phyloP scores from a whole-genome alignment of 1,284 basidiomycete species.

The Cryptococcus sp. region DNA sequence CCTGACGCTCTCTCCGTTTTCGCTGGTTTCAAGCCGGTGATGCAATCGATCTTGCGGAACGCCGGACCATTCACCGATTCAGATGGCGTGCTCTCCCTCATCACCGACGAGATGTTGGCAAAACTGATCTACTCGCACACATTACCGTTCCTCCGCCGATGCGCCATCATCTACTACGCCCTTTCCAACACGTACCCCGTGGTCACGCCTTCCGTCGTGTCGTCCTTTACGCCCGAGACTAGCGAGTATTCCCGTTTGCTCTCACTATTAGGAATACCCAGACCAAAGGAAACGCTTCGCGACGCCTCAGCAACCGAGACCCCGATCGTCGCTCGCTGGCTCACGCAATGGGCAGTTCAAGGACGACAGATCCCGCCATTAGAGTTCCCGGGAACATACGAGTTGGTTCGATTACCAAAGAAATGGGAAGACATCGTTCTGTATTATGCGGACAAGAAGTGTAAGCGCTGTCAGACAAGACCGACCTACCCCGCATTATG shows the following conservation, averaged over 20 bases:
- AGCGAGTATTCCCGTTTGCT: conserved; percentile 79
- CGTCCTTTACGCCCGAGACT: conserved; percentile 46
- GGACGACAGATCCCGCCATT: conserved; percentile 60
- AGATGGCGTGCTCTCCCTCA: conserved; percentile 37
- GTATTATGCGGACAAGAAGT: conserved; percentile 67
- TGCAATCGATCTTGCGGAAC: conserved; percentile 53
- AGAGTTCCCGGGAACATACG: conserved; percentile 85
- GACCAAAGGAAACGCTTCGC: conserved; percentile 67
- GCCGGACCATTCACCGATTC: conserved; percentile 46
- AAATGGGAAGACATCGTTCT: conserved; percentile 83
- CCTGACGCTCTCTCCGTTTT: conserved; percentile 41
- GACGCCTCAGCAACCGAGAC: conserved; percentile 60
- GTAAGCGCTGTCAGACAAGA: conserved; percentile 74
- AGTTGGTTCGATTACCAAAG: conserved; percentile 75
- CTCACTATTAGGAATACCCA: conserved; percentile 73
- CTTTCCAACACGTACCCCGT: conserved; percentile 61
- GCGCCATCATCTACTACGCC: conserved; percentile 80
- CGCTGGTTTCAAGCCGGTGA: conserved; percentile 37
- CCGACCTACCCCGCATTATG: conserved; percentile 89
- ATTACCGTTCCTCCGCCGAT: conserved; percentile 88
- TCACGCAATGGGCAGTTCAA: conserved; percentile 51
- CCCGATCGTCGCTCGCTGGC: conserved; percentile 50
- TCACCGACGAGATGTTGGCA: conserved; percentile 61
- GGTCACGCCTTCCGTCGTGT: conserved; percentile 61
- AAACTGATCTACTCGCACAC: conserved; percentile 87